Percentiles rank a stretch among this genome's conserved stretches.
phyloP scores from a whole-genome alignment of 106 monocot genomes.

The Vanilla planifolia region DNA sequence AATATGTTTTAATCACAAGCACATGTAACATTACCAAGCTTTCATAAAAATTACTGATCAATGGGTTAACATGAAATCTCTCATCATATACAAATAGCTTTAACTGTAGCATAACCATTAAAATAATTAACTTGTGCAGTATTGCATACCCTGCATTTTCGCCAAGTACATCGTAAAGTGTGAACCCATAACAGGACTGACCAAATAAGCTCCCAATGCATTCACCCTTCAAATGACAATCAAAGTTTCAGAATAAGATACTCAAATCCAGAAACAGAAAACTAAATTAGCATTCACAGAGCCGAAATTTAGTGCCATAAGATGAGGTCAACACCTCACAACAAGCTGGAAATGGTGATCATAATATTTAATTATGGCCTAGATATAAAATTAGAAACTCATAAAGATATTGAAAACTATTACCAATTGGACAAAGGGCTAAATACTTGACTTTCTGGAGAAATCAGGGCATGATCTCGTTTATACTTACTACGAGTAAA shows the following conservation, averaged over 20 bases:
- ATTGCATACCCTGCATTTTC: slow-evolving; percentile 85
- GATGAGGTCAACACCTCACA: not conserved
- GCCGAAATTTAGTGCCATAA: not conserved
- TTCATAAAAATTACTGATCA: not conserved
- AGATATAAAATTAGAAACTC: not conserved
- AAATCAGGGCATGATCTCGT: slow-evolving; percentile 81
- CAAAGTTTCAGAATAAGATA: not conserved
- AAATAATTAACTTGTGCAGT: too few relatives aligned
- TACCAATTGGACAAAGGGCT: slow-evolving; percentile 87
- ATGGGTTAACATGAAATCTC: not conserved
- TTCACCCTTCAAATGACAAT: slow-evolving; percentile 43
- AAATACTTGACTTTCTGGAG: slow-evolving; percentile 95
- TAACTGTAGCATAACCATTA: too few relatives aligned
- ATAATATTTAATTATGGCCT: not conserved
- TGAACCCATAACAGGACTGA: slow-evolving; percentile 83
- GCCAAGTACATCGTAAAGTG: slow-evolving; percentile 93
- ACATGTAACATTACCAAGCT: not conserved
- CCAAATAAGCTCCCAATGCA: slow-evolving; percentile 79
- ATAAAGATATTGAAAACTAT: not conserved
- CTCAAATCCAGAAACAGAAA: not conserved
- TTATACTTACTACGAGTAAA: slow-evolving; percentile 81
- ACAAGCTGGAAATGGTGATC: not conserved
- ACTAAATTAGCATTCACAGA: not conserved
- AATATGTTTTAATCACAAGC: not conserved
- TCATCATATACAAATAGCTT: too few relatives aligned